A percentile compares a stretch with the other conserved stretches of the same genome.
Evolutionary conservation across 768 basidiomycete genomes (phyloP).

Genomic region (Suillus weaverae): DNA sequence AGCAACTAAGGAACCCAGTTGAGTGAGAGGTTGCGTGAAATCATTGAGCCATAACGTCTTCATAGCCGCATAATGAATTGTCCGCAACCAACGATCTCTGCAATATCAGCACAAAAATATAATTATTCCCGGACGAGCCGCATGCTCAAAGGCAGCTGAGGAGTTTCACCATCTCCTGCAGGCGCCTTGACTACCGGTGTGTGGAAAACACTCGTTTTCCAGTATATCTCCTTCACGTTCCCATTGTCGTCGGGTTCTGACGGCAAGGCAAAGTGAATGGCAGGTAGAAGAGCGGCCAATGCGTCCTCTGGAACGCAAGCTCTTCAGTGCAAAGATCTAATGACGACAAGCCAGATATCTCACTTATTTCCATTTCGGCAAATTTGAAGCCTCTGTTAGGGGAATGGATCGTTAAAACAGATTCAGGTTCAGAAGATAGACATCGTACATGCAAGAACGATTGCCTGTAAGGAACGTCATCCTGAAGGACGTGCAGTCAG

Average conservation of each 20-base stretch:
- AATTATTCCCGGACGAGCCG: not conserved
- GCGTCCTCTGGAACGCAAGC: conserved; percentile 21
- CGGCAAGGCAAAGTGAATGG: conserved; percentile 24
- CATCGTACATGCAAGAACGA: conserved; percentile 44
- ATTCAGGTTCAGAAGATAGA: not conserved
- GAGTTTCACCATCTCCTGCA: conserved; percentile 21
- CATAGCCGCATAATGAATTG: too few species aligned
- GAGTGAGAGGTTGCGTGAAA: too few species aligned
- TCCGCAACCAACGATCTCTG: too few species aligned
- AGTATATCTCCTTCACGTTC: conserved; percentile 22
- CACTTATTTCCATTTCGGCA: conserved; percentile 51
- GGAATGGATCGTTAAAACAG: not conserved
- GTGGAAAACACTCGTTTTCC: conserved; percentile 26
- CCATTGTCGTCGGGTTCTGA: conserved; percentile 11
- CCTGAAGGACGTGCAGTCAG: conserved; percentile 24
- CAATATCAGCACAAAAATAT: too few species aligned
- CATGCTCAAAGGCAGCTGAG: conserved; percentile 21
- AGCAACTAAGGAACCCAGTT: too few species aligned
- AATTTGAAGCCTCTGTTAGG: conserved; percentile 39
- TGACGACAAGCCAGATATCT: conserved; percentile 8
- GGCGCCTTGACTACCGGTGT: conserved; percentile 25
- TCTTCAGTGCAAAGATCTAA: not conserved
- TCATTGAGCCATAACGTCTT: too few species aligned
- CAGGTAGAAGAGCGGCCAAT: conserved; percentile 21
- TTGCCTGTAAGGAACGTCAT: conserved; percentile 49